Base-by-base conservation (phyloP, 192 early-diverging fungal genomes). In the Kickxella alabastrina region DNA sequence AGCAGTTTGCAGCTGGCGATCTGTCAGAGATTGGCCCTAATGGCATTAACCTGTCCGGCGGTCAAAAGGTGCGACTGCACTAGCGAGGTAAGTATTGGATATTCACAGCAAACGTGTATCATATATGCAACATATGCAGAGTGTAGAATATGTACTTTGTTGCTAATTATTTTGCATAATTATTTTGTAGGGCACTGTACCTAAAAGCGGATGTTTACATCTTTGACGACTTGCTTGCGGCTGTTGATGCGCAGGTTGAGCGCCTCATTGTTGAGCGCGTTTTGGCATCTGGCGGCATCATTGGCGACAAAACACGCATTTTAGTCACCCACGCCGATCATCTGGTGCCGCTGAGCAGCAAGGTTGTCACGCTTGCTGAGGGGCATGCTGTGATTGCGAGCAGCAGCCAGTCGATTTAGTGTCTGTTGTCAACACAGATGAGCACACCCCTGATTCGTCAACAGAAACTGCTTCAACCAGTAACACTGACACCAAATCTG, bases 181-280 rank as follows among this genome's bases (percentile, higher is more conserved):
- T 38, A 12, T 23, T 0, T 21, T 43, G 17, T 55, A 78, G 89
- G 38, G 85, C 85, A 0, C 45, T 84, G 14, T 87, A 86, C 49
- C 38, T 60, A 19, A 55, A 81, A 10, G 80, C 82, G 3, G 85
- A 89, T 39, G 50, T 86, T 4, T 80, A 80, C 37, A 52, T 89
- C 3, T 56, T 91, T 12, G 88, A 89, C 44, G 87, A 91, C 47
- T 72, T 83, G 8, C 60, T 88, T 13, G 68, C 84, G 8, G 86
- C 88, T 9, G 83, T 85, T 3, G 83, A 83, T 48, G 82, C 81
- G 1, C 79, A 73, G 32, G 82, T 83, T 1, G 81, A 74, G 15
- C 74, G 78, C 3, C 75, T 77, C 10, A 53, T 85, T 10, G 75
- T 85, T 27, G 72, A 85, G 19, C 26, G 72, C 42, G 55, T 78